Evolutionary conservation across 495 filamentous ascomycete species (phyloP), one percentile per base, ranked within the genome.

Genomic region (Cenococcum geophilum): DNA sequence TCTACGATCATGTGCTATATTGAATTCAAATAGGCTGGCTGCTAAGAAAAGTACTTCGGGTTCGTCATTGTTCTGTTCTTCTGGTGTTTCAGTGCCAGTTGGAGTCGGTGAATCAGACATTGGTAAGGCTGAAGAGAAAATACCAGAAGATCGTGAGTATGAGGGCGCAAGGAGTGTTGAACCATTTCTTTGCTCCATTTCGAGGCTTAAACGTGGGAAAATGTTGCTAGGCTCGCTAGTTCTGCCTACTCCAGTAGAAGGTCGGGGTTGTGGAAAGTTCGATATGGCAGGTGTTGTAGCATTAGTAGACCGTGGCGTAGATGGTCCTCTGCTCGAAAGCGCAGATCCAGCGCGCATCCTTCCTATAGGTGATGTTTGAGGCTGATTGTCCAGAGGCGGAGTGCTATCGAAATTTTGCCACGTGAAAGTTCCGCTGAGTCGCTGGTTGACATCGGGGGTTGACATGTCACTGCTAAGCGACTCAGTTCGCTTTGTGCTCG

Each of bases 21-120:
- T 92, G 74, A 97, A 99, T 68, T 96, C 90, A 70, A 95, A 97
- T 16, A 97, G 80, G 66, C 88, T 93, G 11, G 95, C 93, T 14
- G 91, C 95, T 10, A 97, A 78, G 78, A 96, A 99, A 32, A 99
- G 76, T 4, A 86, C 80, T 9, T 76, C 75, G 12, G 75, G 78
- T 35, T 78, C 78, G 0, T 73, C 71, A 16, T 60, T 32, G 42
- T 47, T 20, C 16, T 42, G 49, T 0, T 27, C 64, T 14, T 63
- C 67, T 9, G 20, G 45, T 9, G 25, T 56, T 11, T 18, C 61
- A 40, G 18, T 10, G n/a, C 22, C 6, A 12, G 21, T 52, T 18
- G 23, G 32, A 1, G 37, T 37, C 4, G 59, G 59, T 4, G 63
- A 61, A 37, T 71, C 71, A 0, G 68, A 59, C 64, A 73, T 64